Evolutionary conservation across 192 early-diverging fungal species (phyloP), one percentile per base, ranked within the genome.

Genomic region (Geranomyces variabilis): DNA sequence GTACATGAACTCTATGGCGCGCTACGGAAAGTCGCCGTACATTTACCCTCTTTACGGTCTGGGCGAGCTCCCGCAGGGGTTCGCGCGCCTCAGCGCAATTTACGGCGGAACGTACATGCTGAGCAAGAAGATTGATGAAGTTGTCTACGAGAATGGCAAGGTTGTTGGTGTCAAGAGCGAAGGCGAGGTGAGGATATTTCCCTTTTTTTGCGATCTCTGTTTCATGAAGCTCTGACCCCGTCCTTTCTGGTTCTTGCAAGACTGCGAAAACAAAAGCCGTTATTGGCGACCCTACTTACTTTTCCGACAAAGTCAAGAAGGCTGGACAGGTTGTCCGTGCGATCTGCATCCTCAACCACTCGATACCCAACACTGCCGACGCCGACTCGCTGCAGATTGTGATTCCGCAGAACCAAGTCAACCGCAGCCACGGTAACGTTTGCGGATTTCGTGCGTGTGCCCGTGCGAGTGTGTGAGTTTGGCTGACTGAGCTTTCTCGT

Each of bases 91-190:
- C 73, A 93, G 91, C 79, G 98, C 98, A 44, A 93, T 99, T 68
- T 99, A 98, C 72, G 96, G 96, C 19, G 98, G 96, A 72, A 99
- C 98, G 21, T 99, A 98, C 83, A 99, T 99, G 98, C 86, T 99
- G 36, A 90, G 89, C 77, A 95, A 93, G 76, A 84, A 87, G 57
- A 89, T 96, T 41, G 94, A 98, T 56, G 93, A 97, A 79, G 87
- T 99, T 61, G 84, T 97, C 51, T 89, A 89, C 53, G 91, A 90
- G 51, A 74, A 89, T 65, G 96, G 96, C 64, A 87, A 87, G 71
- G 90, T 96, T 75, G 83, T 85, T 30, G 98, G 98, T 67, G 94
- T 99, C 19, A 90, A 90, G 73, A 93, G 92, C 9, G 98, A 92
- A 66, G 89, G 86, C 19, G 91, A 98, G 83, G 81, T 88, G 75